These are phyloP conservation scores for Mortierella sp. DNA, from an alignment of 371 early-diverging fungal genomes.

Conservation along the genomic window DNA sequence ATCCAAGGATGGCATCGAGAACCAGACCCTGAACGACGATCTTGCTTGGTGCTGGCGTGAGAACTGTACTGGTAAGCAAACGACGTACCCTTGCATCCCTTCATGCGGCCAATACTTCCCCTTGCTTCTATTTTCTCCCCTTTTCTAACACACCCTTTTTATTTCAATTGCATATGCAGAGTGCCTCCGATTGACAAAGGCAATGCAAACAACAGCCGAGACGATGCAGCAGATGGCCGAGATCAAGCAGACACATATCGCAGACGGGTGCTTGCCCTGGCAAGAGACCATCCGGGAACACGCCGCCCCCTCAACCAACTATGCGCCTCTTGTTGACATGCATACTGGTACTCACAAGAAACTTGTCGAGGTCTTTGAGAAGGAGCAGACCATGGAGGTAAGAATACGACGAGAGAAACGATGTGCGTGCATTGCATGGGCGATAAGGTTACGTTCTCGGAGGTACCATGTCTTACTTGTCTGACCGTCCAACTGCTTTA, in stretches of 20 bases:
- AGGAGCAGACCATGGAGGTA: constrained; percentile 54
- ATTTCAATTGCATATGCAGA: constrained; percentile 22
- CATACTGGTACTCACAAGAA: constrained; percentile 59
- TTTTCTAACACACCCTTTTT: neutral
- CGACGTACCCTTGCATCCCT: neutral
- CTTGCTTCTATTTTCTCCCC: neutral
- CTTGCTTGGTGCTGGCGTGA: constrained; percentile 64
- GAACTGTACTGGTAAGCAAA: constrained; percentile 53
- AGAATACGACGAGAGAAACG: neutral
- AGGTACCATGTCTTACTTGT: neutral
- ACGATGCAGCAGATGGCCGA: constrained; percentile 60
- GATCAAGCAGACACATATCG: constrained; percentile 54
- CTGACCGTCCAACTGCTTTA: neutral
- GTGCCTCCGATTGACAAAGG: constrained; percentile 60
- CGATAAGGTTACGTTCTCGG: neutral
- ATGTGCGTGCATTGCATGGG: neutral
- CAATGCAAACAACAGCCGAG: constrained; percentile 59
- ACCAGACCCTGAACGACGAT: constrained; percentile 58
- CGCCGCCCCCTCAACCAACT: constrained; percentile 39
- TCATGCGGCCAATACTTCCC: neutral
- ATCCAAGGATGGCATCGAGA: constrained; percentile 46
- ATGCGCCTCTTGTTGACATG: constrained; percentile 59
- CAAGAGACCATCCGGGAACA: constrained; percentile 52
- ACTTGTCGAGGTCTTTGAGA: constrained; percentile 55
- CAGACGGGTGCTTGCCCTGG: constrained; percentile 44